Evolutionary conservation across 768 basidiomycete species (phyloP).

Genomic region (Boletus rex-veris): DNA sequence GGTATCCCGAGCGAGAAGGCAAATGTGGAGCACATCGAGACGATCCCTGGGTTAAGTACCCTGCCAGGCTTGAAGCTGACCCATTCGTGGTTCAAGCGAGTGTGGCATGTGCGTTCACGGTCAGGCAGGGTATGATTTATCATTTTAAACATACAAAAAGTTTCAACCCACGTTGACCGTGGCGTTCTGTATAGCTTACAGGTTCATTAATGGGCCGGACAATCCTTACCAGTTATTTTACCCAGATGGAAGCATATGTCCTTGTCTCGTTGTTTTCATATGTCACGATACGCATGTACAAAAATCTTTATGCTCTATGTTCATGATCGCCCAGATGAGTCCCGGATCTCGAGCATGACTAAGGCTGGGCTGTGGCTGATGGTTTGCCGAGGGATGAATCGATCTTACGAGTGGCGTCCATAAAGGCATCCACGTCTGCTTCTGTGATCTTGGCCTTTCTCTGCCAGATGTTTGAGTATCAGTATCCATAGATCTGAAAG

Average conservation of each 20-base stretch:
- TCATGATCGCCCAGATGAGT: not conserved
- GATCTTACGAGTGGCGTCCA: slow-evolving; percentile 79
- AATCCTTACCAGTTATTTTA: slow-evolving; percentile 6
- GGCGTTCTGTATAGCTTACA: not conserved
- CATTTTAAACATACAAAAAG: not conserved
- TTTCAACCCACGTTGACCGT: slow-evolving; percentile 11
- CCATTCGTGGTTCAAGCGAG: slow-evolving; percentile 32
- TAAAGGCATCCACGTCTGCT: slow-evolving; percentile 68
- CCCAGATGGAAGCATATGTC: not conserved
- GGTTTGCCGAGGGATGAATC: slow-evolving; percentile 48
- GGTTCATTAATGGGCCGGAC: not conserved
- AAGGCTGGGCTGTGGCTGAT: not conserved
- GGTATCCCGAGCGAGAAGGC: slow-evolving; percentile 1
- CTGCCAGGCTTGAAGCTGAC: slow-evolving; percentile 23
- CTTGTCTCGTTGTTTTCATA: not conserved
- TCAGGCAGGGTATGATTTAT: slow-evolving; percentile 19
- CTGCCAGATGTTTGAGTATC: slow-evolving; percentile 38
- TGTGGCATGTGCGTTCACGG: slow-evolving; percentile 32
- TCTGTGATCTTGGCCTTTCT: slow-evolving; percentile 79
- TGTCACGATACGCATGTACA: not conserved
- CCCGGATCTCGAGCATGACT: not conserved
- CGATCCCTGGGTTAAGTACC: slow-evolving; percentile 17
- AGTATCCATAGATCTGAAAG: not conserved
- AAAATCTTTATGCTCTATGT: not conserved
- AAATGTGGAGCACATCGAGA: slow-evolving; percentile 20